Evolutionary conservation across 2,329 filamentous ascomycete species (phyloP), one percentile per base, ranked within the genome.

Genomic region (Huntiella decipiens): DNA sequence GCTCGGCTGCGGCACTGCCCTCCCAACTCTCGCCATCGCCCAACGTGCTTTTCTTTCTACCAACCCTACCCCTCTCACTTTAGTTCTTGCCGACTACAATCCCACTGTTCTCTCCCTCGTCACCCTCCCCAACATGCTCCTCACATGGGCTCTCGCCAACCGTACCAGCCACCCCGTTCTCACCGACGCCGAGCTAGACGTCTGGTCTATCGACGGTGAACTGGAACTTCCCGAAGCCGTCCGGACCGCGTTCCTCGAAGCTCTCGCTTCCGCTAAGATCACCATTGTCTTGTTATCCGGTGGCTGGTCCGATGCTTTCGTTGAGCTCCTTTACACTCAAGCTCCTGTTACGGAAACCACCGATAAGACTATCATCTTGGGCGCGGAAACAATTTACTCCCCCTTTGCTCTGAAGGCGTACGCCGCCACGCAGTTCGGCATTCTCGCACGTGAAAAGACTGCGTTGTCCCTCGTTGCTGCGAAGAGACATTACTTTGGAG

Each of bases 311-410:
- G 61, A 68, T 0, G 68, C 68, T 41, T 77, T 88, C 49, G 66
- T 82, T 4, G 58, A 68, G 1, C 61, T 84, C 1, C 60, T 86
- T 5, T 68, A 68, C 53, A 48, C 44, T 10, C 11, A 19, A 2
- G 7, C 32, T 5, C 17, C 19, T 15, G 11, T 28, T 52, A 53
- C 28, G 42, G 55, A 35, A 49, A 53, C 4, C 4, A 16, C 3
- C 17, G 43, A 44, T 3, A 17, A 50, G 47, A 22, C 28, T 11
- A 60, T 82, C 2, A 63, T 87, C 4, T 62, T 91, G 1, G 83
- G 78, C 1, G 80, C 82, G 1, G 83, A 91, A 60, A 91, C 83
- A 0, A 88, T 91, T 38, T 91, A 91, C 61, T 84, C 78, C 2
- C 82, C 81, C 0, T 75, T 77, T 48, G 78, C 80, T 0, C 68